Conservation (phyloP, 179 eudicot species). For the Silene coronaria region DNA sequence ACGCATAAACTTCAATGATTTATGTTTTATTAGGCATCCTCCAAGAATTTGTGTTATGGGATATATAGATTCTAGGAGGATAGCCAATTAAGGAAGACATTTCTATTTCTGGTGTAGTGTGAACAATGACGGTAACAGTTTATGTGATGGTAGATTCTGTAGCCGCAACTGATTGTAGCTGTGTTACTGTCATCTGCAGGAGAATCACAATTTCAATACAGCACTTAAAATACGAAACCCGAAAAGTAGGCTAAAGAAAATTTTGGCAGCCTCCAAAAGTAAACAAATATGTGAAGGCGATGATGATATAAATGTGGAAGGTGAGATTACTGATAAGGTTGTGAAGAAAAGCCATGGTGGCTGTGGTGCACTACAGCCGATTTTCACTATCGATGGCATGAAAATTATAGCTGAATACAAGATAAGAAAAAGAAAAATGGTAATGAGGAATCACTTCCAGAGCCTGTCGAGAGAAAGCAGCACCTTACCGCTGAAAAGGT, state of each 20-base stretch:
- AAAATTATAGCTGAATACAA: constrained; percentile 90
- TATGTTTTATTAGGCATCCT: too few relatives aligned
- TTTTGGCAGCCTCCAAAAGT: constrained; percentile 83
- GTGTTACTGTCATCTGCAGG: constrained; percentile 36
- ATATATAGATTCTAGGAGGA: too few relatives aligned
- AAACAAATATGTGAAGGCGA: constrained; percentile 97
- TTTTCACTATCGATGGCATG: constrained; percentile 92
- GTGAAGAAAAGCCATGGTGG: constrained; percentile 82
- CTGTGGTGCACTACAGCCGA: constrained; percentile 97
- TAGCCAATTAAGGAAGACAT: too few relatives aligned
- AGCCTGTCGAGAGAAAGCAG: constrained; percentile 94
- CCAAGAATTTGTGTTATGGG: too few relatives aligned
- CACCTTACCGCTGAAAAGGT: constrained; percentile 93
- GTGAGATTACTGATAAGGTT: constrained; percentile 62
- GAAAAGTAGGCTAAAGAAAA: constrained; percentile 72
- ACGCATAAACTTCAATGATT: too few relatives aligned
- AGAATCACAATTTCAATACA: constrained; percentile 75
- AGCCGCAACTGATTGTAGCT: background rate
- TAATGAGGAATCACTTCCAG: constrained; percentile 90
- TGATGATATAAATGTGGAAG: constrained; percentile 72
- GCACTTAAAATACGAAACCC: constrained; percentile 87
- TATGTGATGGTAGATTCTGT: background rate
- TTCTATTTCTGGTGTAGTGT: too few relatives aligned
- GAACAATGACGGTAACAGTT: too few relatives aligned
- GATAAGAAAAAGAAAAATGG: constrained; percentile 78